These are phyloP conservation scores for Kazachstania sp. DNA, from an alignment of 1,139 yeast species.

Conservation along the genomic window DNA sequence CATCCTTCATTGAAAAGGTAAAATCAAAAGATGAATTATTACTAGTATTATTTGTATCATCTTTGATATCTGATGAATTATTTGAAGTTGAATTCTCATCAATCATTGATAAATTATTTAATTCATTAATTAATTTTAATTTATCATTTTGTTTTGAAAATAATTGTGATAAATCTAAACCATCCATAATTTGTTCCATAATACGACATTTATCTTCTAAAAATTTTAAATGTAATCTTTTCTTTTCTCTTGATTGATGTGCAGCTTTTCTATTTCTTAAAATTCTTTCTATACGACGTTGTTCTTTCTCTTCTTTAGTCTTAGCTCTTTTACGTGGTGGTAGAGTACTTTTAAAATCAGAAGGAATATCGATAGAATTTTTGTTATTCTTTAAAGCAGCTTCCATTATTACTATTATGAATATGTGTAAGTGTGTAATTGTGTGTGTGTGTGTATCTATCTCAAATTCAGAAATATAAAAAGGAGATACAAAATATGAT, in stretches of 20 bases:
- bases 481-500: not conserved
- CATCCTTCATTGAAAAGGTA: not conserved
- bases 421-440: not conserved
- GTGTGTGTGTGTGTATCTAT: conserved; percentile 7
- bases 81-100: not conserved
- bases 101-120: not conserved
- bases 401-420: not conserved
- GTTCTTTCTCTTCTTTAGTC: conserved; percentile 95
- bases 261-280: conserved; percentile 94
- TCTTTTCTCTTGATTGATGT: conserved; percentile 93
- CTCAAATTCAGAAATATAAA: not conserved
- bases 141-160: conserved; percentile 7
- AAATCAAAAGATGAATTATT: not conserved
- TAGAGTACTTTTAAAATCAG: conserved; percentile 39
- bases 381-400: not conserved
- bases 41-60: not conserved
- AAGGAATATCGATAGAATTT: conserved; percentile 24
- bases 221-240: conserved; percentile 83
- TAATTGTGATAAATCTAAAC: conserved; percentile 16
- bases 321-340: conserved; percentile 97
- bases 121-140: conserved; percentile 1
- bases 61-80: not conserved
- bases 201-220: conserved; percentile 43
- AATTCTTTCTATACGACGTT: conserved; percentile 85
- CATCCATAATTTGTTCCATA: conserved; percentile 26